phyloP scores from a whole-genome alignment of 2,329 filamentous ascomycete species.

The Aspergillus caelatus region DNA sequence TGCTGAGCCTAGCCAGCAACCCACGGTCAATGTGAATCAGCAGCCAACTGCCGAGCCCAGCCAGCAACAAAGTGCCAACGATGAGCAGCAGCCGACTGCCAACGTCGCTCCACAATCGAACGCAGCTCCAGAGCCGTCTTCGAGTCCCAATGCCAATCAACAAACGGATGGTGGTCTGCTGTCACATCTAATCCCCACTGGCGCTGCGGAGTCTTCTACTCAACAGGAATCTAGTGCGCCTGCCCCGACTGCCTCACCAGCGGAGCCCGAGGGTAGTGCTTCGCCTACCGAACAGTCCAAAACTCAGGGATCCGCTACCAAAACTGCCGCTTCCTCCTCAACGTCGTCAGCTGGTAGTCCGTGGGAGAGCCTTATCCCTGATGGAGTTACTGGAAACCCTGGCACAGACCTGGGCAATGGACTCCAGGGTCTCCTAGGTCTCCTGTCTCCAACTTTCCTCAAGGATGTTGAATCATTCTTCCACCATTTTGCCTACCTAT shows the following conservation, averaged over 20 bases:
- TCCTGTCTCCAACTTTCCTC: slow-evolving; percentile 33
- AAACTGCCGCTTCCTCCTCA: slow-evolving; percentile 11
- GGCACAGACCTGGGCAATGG: slow-evolving; percentile 34
- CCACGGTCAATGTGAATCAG: slow-evolving; percentile 3
- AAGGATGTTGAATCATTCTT: slow-evolving; percentile 38
- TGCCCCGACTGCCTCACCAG: slow-evolving; percentile 3
- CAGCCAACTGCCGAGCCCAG: slow-evolving; percentile 6
- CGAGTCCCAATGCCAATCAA: slow-evolving; percentile 3
- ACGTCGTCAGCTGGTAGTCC: slow-evolving; percentile 2
- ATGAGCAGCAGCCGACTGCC: slow-evolving; percentile 10
- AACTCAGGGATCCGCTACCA: slow-evolving; percentile 1
- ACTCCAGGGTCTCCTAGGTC: slow-evolving; percentile 31
- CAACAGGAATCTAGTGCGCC: slow-evolving; percentile 1
- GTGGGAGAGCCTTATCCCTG: slow-evolving; percentile 12
- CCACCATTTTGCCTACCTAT: slow-evolving; percentile 36
- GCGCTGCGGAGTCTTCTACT: background rate
- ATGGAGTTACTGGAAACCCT: slow-evolving; percentile 19
- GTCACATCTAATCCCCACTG: background rate
- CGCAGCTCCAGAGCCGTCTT: slow-evolving; percentile 5
- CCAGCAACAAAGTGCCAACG: slow-evolving; percentile 5
- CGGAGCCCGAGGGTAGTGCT: slow-evolving; percentile 4
- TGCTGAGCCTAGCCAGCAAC: background rate
- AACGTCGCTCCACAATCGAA: slow-evolving; percentile 8
- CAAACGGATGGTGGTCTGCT: slow-evolving; percentile 12
- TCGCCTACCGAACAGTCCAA: slow-evolving; percentile 2